Evolutionary conservation across 129 eudicot species (phyloP).

Genomic region (Artemisia annua): DNA sequence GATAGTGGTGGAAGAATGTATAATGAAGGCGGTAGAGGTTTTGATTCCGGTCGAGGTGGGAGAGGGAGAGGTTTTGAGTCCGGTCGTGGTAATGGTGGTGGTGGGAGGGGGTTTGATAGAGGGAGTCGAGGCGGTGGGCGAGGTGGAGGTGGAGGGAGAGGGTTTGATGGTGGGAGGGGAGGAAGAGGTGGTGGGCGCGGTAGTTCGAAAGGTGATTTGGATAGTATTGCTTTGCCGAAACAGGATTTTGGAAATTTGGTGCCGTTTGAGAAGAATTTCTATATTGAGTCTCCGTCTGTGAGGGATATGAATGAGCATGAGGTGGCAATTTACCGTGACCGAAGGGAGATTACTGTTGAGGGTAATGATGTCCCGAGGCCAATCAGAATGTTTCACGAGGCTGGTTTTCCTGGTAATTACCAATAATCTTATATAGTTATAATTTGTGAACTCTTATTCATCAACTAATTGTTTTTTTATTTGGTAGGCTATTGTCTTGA

Average conservation of each 20-base stretch:
- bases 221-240: conserved; percentile 75
- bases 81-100: conserved; percentile 39
- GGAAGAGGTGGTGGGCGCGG: conserved; percentile 69
- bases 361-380: conserved; percentile 91
- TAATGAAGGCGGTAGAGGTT: conserved; percentile 34
- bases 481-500: conserved; percentile 69
- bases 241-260: conserved; percentile 85
- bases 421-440: neutral
- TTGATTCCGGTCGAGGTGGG: conserved; percentile 10
- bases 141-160: conserved; percentile 48
- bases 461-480: conserved; percentile 6
- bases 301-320: conserved; percentile 83
- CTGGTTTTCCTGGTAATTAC: conserved; percentile 79
- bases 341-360: conserved; percentile 82
- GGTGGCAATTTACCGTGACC: conserved; percentile 59
- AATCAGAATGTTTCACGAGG: conserved; percentile 73
- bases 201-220: conserved; percentile 67
- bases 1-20: conserved; percentile 34
- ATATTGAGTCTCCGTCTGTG: conserved; percentile 68
- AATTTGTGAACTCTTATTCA: neutral
- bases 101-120: conserved; percentile 48
- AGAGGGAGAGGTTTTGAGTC: conserved; percentile 44
- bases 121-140: conserved; percentile 40
- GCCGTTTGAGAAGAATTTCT: conserved; percentile 82
- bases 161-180: conserved; percentile 59